phyloP scores from a whole-genome alignment of 352 stramenopile species.

The Phytopythium cucurbitacearum region DNA sequence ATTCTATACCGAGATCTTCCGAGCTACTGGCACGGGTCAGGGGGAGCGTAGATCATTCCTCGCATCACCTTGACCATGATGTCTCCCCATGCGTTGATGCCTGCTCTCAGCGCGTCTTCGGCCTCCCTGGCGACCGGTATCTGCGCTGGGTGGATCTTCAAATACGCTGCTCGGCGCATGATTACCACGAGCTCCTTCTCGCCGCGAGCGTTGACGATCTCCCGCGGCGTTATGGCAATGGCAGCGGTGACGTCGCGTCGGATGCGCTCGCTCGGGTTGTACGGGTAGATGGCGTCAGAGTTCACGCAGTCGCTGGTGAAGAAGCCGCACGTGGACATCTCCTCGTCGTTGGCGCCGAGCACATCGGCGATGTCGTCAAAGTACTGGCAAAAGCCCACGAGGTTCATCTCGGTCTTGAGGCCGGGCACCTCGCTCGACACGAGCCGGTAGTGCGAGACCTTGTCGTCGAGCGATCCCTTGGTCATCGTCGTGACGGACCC shows the following conservation, averaged over 20 bases:
- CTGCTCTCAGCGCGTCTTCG: conserved; percentile 18
- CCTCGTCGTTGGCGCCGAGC: conserved; percentile 2
- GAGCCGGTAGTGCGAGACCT: conserved; percentile 37
- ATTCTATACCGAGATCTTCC: background rate
- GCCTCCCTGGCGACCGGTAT: conserved; percentile 18
- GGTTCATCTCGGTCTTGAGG: conserved; percentile 15
- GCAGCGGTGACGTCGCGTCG: conserved; percentile 33
- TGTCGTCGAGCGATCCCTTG: conserved; percentile 9
- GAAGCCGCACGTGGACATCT: conserved; percentile 9
- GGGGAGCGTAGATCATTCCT: conserved; percentile 13
- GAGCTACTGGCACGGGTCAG: background rate
- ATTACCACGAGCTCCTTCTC: conserved; percentile 18
- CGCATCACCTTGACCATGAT: conserved; percentile 19
- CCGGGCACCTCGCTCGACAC: conserved; percentile 25
- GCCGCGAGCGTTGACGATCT: background rate
- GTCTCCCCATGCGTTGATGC: conserved; percentile 26
- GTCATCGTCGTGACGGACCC: conserved; percentile 33
- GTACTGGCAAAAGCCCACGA: conserved; percentile 18
- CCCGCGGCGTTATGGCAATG: conserved; percentile 16
- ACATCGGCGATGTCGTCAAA: conserved; percentile 14
- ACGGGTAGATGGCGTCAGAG: conserved; percentile 40
- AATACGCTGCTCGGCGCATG: conserved; percentile 21
- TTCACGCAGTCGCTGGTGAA: conserved; percentile 37
- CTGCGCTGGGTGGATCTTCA: conserved; percentile 25
- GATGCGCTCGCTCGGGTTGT: conserved; percentile 21